Percentiles rank a stretch among this genome's conserved stretches.
phyloP scores from a whole-genome alignment of 495 filamentous ascomycete genomes.

The Hypomontagnella submonticulosa region DNA sequence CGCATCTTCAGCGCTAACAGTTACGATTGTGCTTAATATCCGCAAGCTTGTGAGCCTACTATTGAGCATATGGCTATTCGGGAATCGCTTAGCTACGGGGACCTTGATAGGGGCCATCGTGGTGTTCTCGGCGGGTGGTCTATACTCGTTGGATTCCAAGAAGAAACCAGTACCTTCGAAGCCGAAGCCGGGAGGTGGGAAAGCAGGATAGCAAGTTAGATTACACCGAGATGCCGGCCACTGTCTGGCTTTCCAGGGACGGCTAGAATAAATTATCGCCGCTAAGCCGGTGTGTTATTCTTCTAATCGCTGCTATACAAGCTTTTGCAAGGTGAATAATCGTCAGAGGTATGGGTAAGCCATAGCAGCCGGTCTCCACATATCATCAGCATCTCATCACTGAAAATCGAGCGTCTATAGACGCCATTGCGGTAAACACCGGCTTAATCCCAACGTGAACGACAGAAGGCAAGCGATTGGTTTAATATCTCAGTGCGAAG shows the following conservation, averaged over 20 bases:
- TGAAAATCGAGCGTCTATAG: no score
- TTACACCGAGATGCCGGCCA: not conserved
- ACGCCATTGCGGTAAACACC: no score
- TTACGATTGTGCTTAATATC: slow-evolving; percentile 95
- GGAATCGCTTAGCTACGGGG: slow-evolving; percentile 77
- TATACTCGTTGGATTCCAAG: slow-evolving; percentile 83
- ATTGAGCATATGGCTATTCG: slow-evolving; percentile 92
- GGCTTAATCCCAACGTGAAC: no score
- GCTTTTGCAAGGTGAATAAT: not conserved
- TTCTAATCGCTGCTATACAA: slow-evolving; percentile 1
- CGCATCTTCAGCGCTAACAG: slow-evolving; percentile 87
- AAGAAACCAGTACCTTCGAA: slow-evolving; percentile 42
- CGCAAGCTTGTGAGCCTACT: slow-evolving; percentile 92
- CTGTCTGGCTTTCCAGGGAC: not conserved
- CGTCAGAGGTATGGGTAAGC: not conserved
- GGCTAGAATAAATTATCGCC: slow-evolving; percentile 8
- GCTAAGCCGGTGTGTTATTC: not conserved
- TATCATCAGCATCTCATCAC: no score
- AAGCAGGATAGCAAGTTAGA: slow-evolving; percentile 35
- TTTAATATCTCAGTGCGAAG: no score
- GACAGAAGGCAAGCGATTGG: no score
- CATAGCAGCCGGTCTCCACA: not conserved
- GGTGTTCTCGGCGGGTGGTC: slow-evolving; percentile 86
- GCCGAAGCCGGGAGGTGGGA: slow-evolving; percentile 35
- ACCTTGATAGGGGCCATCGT: slow-evolving; percentile 83